These are phyloP conservation scores for Linnemannia exigua DNA, from an alignment of 192 early-diverging fungal species.

Conservation along the genomic window DNA sequence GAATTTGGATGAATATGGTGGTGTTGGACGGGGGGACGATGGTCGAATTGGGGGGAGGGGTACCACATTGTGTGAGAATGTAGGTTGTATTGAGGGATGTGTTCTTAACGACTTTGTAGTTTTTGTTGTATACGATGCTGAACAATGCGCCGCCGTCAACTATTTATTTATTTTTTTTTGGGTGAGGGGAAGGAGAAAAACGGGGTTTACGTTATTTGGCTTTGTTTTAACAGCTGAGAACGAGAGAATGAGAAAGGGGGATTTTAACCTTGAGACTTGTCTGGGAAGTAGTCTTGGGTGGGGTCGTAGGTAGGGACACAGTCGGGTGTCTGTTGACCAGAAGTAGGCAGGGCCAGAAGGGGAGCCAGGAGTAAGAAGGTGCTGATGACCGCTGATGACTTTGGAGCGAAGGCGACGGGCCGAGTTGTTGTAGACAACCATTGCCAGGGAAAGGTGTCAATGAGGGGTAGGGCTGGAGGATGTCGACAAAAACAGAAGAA, in stretches of 20 bases:
- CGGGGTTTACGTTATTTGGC: no score
- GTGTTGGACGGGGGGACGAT: conserved; percentile 49
- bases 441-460: not conserved
- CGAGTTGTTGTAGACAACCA: conserved; percentile 18
- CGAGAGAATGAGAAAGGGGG: not conserved
- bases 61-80: conserved; percentile 82
- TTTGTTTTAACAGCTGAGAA: no score
- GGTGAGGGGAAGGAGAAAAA: not conserved
- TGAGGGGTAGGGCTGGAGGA: not conserved
- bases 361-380: conserved; percentile 37
- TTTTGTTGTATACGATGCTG: conserved; percentile 70
- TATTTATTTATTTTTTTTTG: not conserved
- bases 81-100: conserved; percentile 65
- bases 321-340: conserved; percentile 37
- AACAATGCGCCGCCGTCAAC: conserved; percentile 71
- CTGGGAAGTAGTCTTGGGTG: conserved; percentile 64
- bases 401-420: not conserved
- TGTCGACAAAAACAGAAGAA: not conserved
- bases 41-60: conserved; percentile 61
- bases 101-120: conserved; percentile 78
- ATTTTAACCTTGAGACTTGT: conserved; percentile 54
- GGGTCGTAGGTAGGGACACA: conserved; percentile 55
- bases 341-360: conserved; percentile 38
- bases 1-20: conserved; percentile 59
- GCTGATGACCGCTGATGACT: conserved; percentile 25